phyloP scores from a whole-genome alignment of 371 early-diverging fungal genomes.

The Lichtheimia ornata region DNA sequence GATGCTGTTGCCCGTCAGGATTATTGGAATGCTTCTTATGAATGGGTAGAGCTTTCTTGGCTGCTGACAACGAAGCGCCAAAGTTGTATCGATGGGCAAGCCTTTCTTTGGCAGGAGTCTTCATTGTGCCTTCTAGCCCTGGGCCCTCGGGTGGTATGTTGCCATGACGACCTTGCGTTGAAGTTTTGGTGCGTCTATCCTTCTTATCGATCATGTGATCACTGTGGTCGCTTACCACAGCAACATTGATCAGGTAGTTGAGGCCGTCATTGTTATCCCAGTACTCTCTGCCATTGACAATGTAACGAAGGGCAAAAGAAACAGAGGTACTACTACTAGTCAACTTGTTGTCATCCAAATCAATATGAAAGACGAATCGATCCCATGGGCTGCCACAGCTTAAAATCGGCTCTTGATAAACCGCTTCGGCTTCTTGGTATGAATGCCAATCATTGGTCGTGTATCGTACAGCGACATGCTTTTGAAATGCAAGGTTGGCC shows the following conservation, averaged over 20 bases:
- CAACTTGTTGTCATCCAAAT: background rate
- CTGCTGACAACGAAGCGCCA: slow-evolving; percentile 34
- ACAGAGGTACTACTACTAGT: slow-evolving; percentile 2
- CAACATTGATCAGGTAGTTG: slow-evolving; percentile 62
- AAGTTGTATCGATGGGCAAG: slow-evolving; percentile 43
- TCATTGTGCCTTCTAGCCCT: background rate
- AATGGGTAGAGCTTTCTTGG: slow-evolving; percentile 12
- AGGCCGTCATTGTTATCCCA: slow-evolving; percentile 83
- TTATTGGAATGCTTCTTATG: too few species aligned
- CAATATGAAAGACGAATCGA: slow-evolving; percentile 27
- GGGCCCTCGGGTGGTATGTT: background rate
- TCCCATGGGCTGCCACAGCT: slow-evolving; percentile 34
- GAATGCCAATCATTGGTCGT: slow-evolving; percentile 73
- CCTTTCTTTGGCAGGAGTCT: slow-evolving; percentile 11
- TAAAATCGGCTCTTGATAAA: slow-evolving; percentile 47
- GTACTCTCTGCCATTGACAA: slow-evolving; percentile 60
- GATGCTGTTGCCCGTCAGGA: background rate
- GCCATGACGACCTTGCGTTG: too few species aligned
- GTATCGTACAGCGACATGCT: slow-evolving; percentile 65
- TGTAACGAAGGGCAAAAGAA: slow-evolving; percentile 38
- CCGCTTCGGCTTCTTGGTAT: slow-evolving; percentile 52
- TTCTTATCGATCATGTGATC: background rate
- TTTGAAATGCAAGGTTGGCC: slow-evolving; percentile 78
- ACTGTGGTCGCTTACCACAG: background rate
- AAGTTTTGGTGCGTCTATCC: too few species aligned